Base-by-base conservation (phyloP, 352 stramenopile species). In the Phytophthora europaea region DNA sequence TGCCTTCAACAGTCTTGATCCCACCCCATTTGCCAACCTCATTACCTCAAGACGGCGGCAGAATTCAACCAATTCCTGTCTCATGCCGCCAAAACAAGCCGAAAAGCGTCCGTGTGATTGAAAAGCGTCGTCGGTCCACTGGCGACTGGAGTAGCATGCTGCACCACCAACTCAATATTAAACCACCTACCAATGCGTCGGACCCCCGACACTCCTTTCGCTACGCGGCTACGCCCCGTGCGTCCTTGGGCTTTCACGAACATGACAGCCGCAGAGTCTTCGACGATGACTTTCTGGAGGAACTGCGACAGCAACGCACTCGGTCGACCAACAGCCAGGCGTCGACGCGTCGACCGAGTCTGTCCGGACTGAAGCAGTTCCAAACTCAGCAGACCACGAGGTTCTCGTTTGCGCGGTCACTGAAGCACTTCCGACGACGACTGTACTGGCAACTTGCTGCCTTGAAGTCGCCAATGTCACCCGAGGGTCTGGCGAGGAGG, bases 271-370 rank as follows among this genome's bases (percentile, higher is more conserved):
- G 16, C 34, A 36, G 13, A 52, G n/a, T 50, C 20, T 12, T 51
- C 16, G 55, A 62, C 18, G 55, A 36, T 13, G 34, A 62, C 10
- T 62, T 62, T 51, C 34, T 34, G 10, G 55, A 62, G 13, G 31
- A 62, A 13, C 18, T 62, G 15, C 36, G 55, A 50, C 33, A 23
- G 16, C 18, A 47, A 34, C 31, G 55, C 15, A 18, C 23, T 43
- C 55, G 34, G 2, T 10, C 33, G 13, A 26, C 18, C 18, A 33
- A 28, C 47, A 53, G 7, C 47, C 47, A n/a, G 16, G 54, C 15
- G 15, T 22, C n/a, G 6, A 10, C 9, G 10, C 18, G 55, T 20
- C 18, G 36, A 34, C 31, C 33, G 18, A 61, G 55, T 36, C 18
- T 50, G n/a, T 13, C 20, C 7, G 36, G 34, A n/a, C 31, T 22